Percentiles rank a stretch among this genome's conserved stretches.
Conservation (phyloP, 2,329 filamentous ascomycete species). For the Alternaria ventricosa region DNA sequence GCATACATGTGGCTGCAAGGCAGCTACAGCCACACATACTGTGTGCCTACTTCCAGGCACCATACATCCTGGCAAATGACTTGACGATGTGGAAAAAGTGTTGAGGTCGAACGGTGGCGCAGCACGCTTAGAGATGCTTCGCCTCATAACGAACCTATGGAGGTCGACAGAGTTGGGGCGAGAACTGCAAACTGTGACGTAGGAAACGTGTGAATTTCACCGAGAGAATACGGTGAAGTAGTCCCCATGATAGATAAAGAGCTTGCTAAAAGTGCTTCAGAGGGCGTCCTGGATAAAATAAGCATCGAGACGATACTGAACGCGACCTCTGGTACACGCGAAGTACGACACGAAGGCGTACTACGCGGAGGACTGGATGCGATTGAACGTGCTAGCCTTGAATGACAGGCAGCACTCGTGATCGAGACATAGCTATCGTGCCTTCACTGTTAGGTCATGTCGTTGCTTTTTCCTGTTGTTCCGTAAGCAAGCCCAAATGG, state of each 20-base stretch:
- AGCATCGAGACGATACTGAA: not conserved
- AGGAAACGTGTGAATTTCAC: not conserved
- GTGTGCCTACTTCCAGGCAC: conserved; percentile 13
- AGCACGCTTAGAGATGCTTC: conserved; percentile 7
- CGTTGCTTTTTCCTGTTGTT: not conserved
- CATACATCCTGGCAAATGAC: not conserved
- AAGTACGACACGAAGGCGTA: not conserved
- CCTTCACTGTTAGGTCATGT: conserved; percentile 1
- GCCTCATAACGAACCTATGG: conserved; percentile 6
- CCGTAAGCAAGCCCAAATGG: not conserved
- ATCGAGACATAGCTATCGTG: not conserved
- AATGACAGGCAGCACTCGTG: conserved; percentile 5
- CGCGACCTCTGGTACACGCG: not conserved
- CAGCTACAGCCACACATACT: not conserved
- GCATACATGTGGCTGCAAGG: not conserved
- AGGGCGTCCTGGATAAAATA: not conserved
- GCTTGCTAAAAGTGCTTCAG: not conserved
- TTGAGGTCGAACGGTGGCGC: conserved; percentile 20
- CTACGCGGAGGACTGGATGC: not conserved
- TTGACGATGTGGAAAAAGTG: not conserved
- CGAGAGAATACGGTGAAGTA: not conserved
- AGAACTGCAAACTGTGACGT: not conserved
- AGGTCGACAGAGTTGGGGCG: conserved; percentile 7
- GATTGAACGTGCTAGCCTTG: conserved; percentile 11
- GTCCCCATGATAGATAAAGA: not conserved